These are phyloP conservation scores for Solanum rostratum DNA, from an alignment of 257 asterid genomes.

Conservation along the genomic window DNA sequence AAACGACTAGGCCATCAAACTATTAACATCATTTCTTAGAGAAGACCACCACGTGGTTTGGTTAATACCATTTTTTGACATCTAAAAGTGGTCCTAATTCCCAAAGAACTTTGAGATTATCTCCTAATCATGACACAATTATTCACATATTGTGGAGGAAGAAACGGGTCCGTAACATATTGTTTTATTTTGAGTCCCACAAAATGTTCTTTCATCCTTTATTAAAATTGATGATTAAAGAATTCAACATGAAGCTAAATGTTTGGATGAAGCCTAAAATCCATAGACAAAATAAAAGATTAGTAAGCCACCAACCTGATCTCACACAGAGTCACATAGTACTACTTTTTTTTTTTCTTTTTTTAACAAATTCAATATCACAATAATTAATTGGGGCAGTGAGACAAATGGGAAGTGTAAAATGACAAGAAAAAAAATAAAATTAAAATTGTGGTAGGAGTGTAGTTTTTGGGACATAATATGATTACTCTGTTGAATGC, in stretches of 20 bases:
- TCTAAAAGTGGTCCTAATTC: background rate
- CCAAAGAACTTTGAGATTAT: background rate
- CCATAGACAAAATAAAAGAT: background rate
- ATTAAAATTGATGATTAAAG: background rate
- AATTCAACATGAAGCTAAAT: background rate
- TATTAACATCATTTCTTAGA: background rate
- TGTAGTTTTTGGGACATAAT: background rate
- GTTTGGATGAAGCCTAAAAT: too few relatives aligned
- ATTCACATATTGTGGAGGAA: background rate
- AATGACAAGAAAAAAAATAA: background rate
- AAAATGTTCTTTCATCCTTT: background rate
- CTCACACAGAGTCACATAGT: background rate
- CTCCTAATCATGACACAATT: background rate
- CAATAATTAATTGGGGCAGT: background rate
- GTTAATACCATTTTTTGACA: background rate
- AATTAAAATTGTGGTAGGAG: background rate
- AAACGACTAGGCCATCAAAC: background rate
- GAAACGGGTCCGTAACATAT: background rate
- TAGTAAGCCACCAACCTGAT: constrained; percentile 1
- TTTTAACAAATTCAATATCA: background rate
- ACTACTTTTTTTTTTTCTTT: background rate
- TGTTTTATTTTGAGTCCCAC: background rate
- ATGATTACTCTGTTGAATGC: background rate
- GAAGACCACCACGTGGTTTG: background rate
- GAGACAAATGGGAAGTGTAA: background rate